Evolutionary conservation across 495 filamentous ascomycete genomes (phyloP), one percentile per base, ranked within the genome.

Genomic region (Apodospora peruviana): DNA sequence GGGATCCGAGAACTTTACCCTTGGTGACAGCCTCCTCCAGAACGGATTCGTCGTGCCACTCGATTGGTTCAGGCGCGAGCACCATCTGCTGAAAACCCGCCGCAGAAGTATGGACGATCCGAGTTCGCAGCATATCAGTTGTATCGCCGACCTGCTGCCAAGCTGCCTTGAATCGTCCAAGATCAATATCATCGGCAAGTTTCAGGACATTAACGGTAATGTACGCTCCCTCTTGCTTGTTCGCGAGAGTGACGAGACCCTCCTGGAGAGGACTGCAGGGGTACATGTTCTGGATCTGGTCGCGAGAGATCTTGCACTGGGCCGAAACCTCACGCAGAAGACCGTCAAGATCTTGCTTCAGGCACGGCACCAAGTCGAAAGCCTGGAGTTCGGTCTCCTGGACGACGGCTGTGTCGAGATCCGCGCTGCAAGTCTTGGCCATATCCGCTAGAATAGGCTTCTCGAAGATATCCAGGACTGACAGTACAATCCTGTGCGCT

Each of bases 111-210:
- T 67, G 56, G 10, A 79, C 66, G 54, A 90, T 89, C 3, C 78
- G 75, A 8, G 85, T 90, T 29, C 86, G 75, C 4, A 89, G 75
- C 49, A 87, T 85, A 38, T 83, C 78, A 49, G 75, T 73, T 4
- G 73, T 62, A 2, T 75, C 59, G n/a, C 79, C 64, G 17, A 81
- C 76, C 5, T 53, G 58, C 45, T 73, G 55, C 79, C 79, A 82
- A 14, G 78, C 73, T 4, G 51, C 47, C 48, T 66, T 61, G 56
- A 82, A 73, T 14, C 52, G 62, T 5, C 57, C 47, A 18, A 72
- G 12, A 48, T 80, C 70, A 7, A 77, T 49, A 4, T 57, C 16
- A 1, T 55, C 24, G 0, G 67, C 59, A 14, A 86, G 72, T 17
- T 43, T 51, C 3, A 75, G 69, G 1, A 73, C 62, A 47, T 73